Conservation (phyloP, 164 flowering plant genomes). For the Nymphaea thermarum region DNA sequence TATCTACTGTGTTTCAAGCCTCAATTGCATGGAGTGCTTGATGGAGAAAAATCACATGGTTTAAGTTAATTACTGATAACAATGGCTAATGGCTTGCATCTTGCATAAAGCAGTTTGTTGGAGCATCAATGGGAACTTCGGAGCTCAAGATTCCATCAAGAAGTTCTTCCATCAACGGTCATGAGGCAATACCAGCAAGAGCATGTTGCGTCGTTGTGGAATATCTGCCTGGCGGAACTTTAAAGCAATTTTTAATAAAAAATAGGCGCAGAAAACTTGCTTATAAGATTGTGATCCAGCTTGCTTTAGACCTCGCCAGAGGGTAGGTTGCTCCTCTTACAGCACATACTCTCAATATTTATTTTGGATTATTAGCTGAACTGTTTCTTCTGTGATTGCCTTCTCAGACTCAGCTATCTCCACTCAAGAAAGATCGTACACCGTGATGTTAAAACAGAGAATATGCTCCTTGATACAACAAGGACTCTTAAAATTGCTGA, state of each 20-base stretch:
- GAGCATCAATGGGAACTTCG: constrained; percentile 89
- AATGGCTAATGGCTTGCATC: neutral
- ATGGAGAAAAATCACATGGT: no score
- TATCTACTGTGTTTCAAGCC: no score
- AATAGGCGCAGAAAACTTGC: constrained; percentile 13
- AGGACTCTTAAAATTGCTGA: constrained; percentile 70
- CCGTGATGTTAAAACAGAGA: constrained; percentile 78
- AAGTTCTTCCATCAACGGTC: constrained; percentile 16
- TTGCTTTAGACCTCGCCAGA: constrained; percentile 19
- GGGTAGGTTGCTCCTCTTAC: constrained; percentile 7
- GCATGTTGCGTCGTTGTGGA: constrained; percentile 96
- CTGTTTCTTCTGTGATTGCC: no score
- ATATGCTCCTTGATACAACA: constrained; percentile 47
- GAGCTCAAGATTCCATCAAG: constrained; percentile 56
- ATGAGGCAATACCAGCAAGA: constrained; percentile 38
- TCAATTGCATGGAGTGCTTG: no score
- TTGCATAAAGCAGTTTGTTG: constrained; percentile 52
- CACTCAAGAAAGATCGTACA: constrained; percentile 76
- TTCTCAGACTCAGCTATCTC: constrained; percentile 61
- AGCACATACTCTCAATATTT: neutral
- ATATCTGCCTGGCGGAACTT: constrained; percentile 70
- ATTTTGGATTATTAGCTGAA: no score
- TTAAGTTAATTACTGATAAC: neutral
- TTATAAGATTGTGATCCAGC: constrained; percentile 14
- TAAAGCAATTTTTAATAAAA: constrained; percentile 25